These are phyloP conservation scores for Diaporthe ilicicola DNA, from an alignment of 2,329 filamentous ascomycete species.

Conservation along the genomic window DNA sequence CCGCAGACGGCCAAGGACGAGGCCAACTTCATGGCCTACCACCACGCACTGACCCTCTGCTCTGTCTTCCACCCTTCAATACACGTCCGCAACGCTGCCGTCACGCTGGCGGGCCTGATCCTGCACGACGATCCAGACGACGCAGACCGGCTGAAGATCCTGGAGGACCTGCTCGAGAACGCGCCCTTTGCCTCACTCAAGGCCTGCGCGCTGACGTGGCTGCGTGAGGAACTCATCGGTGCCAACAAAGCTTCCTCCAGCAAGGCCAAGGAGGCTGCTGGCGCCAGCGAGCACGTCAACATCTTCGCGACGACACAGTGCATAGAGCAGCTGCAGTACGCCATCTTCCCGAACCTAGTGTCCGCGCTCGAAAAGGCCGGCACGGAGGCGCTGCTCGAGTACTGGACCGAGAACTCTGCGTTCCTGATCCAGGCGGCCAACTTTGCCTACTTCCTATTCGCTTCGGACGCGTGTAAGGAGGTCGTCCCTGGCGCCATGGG, in stretches of 20 bases:
- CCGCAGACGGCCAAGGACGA: slow-evolving; percentile 38
- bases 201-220: slow-evolving; percentile 69
- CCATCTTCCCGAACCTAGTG: slow-evolving; percentile 66
- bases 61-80: slow-evolving; percentile 65
- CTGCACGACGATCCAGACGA: slow-evolving; percentile 69
- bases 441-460: slow-evolving; percentile 66
- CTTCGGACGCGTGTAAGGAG: slow-evolving; percentile 51
- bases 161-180: slow-evolving; percentile 72
- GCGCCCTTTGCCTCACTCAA: slow-evolving; percentile 70
- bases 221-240: slow-evolving; percentile 68
- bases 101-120: slow-evolving; percentile 59
- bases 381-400: slow-evolving; percentile 55
- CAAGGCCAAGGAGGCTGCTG: not conserved
- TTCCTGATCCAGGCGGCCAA: slow-evolving; percentile 69
- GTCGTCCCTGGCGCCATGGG: slow-evolving; percentile 65
- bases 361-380: slow-evolving; percentile 46
- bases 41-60: slow-evolving; percentile 66
- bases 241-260: slow-evolving; percentile 41
- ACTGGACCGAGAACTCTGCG: slow-evolving; percentile 59
- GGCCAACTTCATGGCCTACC: slow-evolving; percentile 64
- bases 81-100: slow-evolving; percentile 63
- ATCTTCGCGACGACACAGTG: slow-evolving; percentile 63
- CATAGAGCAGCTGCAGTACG: slow-evolving; percentile 68
- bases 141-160: slow-evolving; percentile 65
- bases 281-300: slow-evolving; percentile 39